Percentiles rank a stretch among this genome's conserved stretches.
Evolutionary conservation across 371 early-diverging fungal species (phyloP).

Genomic region (Mucor saturninus): DNA sequence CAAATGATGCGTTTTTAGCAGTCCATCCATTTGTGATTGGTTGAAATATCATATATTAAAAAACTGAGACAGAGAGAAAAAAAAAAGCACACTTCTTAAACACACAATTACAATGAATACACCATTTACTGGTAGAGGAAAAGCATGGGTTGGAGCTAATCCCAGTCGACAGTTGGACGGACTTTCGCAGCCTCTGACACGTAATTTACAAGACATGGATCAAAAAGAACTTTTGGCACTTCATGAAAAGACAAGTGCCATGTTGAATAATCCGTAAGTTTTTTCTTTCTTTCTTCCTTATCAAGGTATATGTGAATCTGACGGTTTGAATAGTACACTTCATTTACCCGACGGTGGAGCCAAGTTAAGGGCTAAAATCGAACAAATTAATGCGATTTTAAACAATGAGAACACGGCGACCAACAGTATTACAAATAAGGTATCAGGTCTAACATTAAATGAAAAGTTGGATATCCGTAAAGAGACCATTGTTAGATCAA

Average conservation of each 20-base stretch:
- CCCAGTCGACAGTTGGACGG: slow-evolving; percentile 24
- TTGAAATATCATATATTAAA: too few species aligned
- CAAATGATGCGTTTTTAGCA: too few species aligned
- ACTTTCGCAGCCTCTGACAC: slow-evolving; percentile 29
- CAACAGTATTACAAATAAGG: slow-evolving; percentile 17
- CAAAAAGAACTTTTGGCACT: slow-evolving; percentile 2
- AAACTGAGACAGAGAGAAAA: too few species aligned
- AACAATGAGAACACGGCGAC: slow-evolving; percentile 9
- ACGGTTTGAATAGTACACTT: background rate
- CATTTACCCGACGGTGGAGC: slow-evolving; percentile 47
- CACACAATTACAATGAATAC: slow-evolving; percentile 8
- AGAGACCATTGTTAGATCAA: slow-evolving; percentile 25
- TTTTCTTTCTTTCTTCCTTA: background rate
- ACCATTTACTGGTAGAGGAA: slow-evolving; percentile 14
- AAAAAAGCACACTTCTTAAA: too few species aligned
- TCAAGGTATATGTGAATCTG: background rate
- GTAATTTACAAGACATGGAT: slow-evolving; percentile 29
- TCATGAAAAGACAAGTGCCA: slow-evolving; percentile 27
- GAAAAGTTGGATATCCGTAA: slow-evolving; percentile 22
- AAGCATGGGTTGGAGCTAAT: slow-evolving; percentile 7
- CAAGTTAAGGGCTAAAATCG: slow-evolving; percentile 34
- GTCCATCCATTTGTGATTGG: too few species aligned
- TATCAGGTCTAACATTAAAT: slow-evolving; percentile 26
- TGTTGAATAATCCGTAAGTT: slow-evolving; percentile 40
- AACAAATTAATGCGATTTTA: slow-evolving; percentile 27